A percentile compares a stretch with the other conserved stretches of the same genome.
Conservation (phyloP, 768 basidiomycete genomes). For the Gymnopilus dilepis region DNA sequence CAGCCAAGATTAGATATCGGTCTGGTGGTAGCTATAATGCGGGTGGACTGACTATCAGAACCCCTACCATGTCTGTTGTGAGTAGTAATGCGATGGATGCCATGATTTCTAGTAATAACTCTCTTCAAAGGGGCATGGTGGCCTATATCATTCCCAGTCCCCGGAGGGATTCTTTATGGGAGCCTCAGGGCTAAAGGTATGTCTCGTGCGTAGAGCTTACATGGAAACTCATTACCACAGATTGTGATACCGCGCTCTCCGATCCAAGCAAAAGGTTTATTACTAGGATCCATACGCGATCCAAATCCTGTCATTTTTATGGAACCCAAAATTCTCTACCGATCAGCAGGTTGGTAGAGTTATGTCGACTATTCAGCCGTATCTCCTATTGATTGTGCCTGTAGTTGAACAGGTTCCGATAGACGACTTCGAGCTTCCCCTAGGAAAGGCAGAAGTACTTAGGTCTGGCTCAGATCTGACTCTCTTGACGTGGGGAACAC, state of each 20-base stretch:
- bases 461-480: slow-evolving; percentile 83
- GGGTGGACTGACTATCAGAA: slow-evolving; percentile 82
- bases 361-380: background rate
- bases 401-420: slow-evolving; percentile 91
- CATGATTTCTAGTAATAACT: background rate
- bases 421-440: slow-evolving; percentile 85
- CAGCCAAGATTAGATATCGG: slow-evolving; percentile 90
- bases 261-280: slow-evolving; percentile 92
- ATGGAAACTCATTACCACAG: slow-evolving; percentile 32
- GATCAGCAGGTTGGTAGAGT: slow-evolving; percentile 68
- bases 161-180: slow-evolving; percentile 96
- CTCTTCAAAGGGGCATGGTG: slow-evolving; percentile 70
- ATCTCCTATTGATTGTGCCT: background rate
- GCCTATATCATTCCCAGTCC: slow-evolving; percentile 92
- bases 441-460: slow-evolving; percentile 81
- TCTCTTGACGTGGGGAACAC: slow-evolving; percentile 91
- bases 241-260: slow-evolving; percentile 95
- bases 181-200: slow-evolving; percentile 85
- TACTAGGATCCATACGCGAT: slow-evolving; percentile 87
- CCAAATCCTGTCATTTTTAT: slow-evolving; percentile 95
- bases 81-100: slow-evolving; percentile 33
- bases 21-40: slow-evolving; percentile 84
- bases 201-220: background rate
- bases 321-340: slow-evolving; percentile 94
- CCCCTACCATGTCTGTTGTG: slow-evolving; percentile 90